Evolutionary conservation across 257 asterid species (phyloP), one percentile per base, ranked within the genome.

Genomic region (Coffea canephora): DNA sequence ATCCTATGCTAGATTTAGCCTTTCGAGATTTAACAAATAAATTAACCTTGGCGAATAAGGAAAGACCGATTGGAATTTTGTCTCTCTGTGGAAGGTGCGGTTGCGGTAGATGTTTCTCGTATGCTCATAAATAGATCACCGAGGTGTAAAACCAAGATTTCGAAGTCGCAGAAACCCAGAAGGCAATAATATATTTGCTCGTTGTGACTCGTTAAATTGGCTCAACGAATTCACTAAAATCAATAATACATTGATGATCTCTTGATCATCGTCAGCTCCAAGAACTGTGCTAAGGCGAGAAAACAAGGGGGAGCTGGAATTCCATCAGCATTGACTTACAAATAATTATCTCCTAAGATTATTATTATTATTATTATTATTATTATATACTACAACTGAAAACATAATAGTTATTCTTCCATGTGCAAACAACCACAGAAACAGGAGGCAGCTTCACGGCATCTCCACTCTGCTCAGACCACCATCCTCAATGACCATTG

Each of bases 401-500:
- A 77, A 75, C 73, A 79, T n/a, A 71, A 79, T n/a, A 71, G 61
- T 89, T 85, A 82, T 86, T 84, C 50, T 77, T 73, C 82, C 75
- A 77, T 77, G 68, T 77, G 83, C 88, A 69, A 81, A 83, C 77
- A 72, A 84, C 74, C 61, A 82, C 80, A 71, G 75, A 77, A 18
- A 79, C 83, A 65, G 55, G 52, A 85, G 66, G 80, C 81, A 73
- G 77, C 80, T 57, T 70, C 72, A 74, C 36, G 77, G 84, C 88
- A 49, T 69, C 68, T 80, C 74, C 45, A n/a, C 62, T 59, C 66
- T 69, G 46, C 75, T 62, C 68, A 19, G 50, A 66, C 78, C 36
- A 66, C 78, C 36, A 71, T 75, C 80, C 74, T 93, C 88, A 95
- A 88, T 93, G 97, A 70, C 99, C 97, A 0, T 95, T 95, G 65